Conservation (phyloP, 495 filamentous ascomycete species). For the Monascus purpureus region DNA sequence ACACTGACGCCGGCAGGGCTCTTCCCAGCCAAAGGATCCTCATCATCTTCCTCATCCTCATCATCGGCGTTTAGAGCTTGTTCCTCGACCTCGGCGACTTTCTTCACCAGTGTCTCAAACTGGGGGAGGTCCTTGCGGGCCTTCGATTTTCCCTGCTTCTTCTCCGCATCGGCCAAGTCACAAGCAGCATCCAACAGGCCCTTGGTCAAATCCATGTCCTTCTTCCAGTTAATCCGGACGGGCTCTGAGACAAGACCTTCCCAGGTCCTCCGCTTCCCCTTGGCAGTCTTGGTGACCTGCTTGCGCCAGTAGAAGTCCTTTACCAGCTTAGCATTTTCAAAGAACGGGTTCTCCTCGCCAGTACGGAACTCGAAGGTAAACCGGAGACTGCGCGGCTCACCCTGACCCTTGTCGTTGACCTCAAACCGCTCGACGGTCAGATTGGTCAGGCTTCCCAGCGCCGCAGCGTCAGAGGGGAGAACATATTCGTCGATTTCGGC, state of each 20-base stretch:
- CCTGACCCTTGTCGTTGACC: slow-evolving; percentile 41
- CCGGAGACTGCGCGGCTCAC: slow-evolving; percentile 35
- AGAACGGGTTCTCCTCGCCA: slow-evolving; percentile 52
- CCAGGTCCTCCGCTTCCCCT: slow-evolving; percentile 42
- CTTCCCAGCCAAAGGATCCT: slow-evolving; percentile 38
- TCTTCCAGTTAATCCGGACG: slow-evolving; percentile 78
- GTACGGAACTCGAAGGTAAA: slow-evolving; percentile 31
- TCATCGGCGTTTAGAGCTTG: slow-evolving; percentile 6
- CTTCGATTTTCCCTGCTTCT: slow-evolving; percentile 21
- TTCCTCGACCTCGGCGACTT: slow-evolving; percentile 22
- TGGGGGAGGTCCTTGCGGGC: slow-evolving; percentile 27
- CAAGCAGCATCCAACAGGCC: slow-evolving; percentile 62
- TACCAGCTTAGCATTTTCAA: slow-evolving; percentile 58
- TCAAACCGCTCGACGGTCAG: slow-evolving; percentile 67
- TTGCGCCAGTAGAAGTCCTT: slow-evolving; percentile 82
- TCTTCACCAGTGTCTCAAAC: slow-evolving; percentile 36
- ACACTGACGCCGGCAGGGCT: slow-evolving; percentile 55
- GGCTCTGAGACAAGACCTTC: slow-evolving; percentile 70
- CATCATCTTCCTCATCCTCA: slow-evolving; percentile 34
- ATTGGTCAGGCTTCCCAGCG: slow-evolving; percentile 47
- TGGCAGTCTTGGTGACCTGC: slow-evolving; percentile 18
- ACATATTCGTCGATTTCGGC: slow-evolving; percentile 74
- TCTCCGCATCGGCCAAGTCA: slow-evolving; percentile 52
- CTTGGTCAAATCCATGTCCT: slow-evolving; percentile 65
- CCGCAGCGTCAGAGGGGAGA: slow-evolving; percentile 55